These are phyloP conservation scores for Aspergillus versicolor DNA, from an alignment of 2,329 filamentous ascomycete genomes.

Conservation along the genomic window DNA sequence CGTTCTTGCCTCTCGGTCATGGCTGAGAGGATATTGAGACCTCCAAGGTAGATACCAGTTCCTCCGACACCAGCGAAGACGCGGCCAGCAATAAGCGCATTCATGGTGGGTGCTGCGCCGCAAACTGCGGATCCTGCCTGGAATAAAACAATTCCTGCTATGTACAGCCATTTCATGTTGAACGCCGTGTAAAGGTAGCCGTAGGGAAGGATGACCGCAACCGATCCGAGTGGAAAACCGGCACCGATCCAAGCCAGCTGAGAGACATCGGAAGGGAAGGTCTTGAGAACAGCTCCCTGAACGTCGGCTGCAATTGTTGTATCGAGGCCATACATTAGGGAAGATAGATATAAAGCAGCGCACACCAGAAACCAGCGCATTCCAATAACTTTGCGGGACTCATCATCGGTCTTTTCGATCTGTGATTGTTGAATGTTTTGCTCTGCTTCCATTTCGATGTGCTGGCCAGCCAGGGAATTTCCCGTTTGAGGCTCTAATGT, in stretches of 20 bases:
- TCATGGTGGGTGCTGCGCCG: not conserved
- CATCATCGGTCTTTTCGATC: not conserved
- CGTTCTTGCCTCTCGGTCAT: not conserved
- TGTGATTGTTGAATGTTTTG: no score
- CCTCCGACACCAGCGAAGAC: not conserved
- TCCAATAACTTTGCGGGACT: constrained; percentile 3
- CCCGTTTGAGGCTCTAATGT: no score
- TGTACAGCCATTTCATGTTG: not conserved
- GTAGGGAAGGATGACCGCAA: constrained; percentile 37
- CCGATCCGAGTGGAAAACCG: constrained; percentile 45
- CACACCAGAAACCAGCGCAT: constrained; percentile 20
- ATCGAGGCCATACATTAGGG: constrained; percentile 36
- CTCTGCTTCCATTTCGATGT: no score
- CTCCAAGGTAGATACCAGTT: not conserved
- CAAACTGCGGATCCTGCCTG: not conserved
- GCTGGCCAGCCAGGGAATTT: no score
- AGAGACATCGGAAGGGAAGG: constrained; percentile 34
- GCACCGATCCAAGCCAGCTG: constrained; percentile 46
- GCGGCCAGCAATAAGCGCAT: not conserved
- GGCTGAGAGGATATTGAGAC: not conserved
- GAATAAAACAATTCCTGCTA: not conserved
- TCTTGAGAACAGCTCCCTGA: constrained; percentile 43
- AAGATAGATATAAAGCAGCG: constrained; percentile 35
- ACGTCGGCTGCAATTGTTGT: constrained; percentile 54
- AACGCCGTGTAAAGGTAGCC: constrained; percentile 28